These are phyloP conservation scores for Plasmodium vinckei DNA, from an alignment of 169 alveolate species.

Conservation along the genomic window DNA sequence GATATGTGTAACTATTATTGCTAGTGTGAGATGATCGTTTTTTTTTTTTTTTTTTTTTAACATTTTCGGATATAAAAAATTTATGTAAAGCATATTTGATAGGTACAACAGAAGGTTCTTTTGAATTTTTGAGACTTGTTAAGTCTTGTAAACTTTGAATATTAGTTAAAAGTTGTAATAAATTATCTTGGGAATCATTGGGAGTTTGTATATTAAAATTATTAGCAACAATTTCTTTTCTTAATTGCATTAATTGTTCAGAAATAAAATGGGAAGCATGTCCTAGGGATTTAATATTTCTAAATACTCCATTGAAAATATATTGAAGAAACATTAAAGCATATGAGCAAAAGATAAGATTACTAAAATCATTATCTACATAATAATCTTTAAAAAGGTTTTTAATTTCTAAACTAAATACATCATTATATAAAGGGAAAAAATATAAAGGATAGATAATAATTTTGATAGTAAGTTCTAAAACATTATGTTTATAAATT, in stretches of 20 bases:
- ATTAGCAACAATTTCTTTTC: conserved; percentile 57
- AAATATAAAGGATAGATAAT: conserved; percentile 63
- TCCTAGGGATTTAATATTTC: conserved; percentile 54
- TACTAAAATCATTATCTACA: conserved; percentile 58
- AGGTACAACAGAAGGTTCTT: conserved; percentile 31
- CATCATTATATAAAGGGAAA: conserved; percentile 65
- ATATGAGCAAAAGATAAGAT: conserved; percentile 35
- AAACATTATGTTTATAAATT: conserved; percentile 23
- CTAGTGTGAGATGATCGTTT: background rate
- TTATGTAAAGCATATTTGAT: conserved; percentile 60
- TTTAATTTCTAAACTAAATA: conserved; percentile 57
- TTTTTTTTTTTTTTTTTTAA: background rate
- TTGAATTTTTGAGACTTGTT: background rate
- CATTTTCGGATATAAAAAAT: conserved; percentile 30
- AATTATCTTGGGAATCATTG: conserved; percentile 30
- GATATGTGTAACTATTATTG: background rate
- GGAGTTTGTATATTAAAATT: conserved; percentile 50
- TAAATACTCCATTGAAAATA: conserved; percentile 59
- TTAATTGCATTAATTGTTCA: conserved; percentile 61
- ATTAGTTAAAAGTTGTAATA: conserved; percentile 16
- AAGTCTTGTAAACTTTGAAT: conserved; percentile 45
- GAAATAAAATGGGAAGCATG: conserved; percentile 19
- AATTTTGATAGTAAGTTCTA: conserved; percentile 19
- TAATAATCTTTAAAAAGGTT: conserved; percentile 48
- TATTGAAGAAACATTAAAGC: conserved; percentile 56